Base-by-base conservation (phyloP, 192 early-diverging fungal genomes). In the Podila minutissima region DNA sequence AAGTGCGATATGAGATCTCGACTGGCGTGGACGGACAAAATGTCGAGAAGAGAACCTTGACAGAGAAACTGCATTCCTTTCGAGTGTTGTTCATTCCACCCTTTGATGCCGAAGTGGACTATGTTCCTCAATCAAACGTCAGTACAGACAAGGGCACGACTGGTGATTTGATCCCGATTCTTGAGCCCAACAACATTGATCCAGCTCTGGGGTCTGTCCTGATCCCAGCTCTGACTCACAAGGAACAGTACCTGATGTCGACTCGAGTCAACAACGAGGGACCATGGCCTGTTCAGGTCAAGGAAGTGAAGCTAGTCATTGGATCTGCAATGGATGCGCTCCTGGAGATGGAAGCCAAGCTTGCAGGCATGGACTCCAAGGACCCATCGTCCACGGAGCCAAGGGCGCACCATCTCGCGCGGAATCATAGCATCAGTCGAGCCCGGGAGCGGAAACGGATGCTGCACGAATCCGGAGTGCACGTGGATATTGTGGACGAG, bases 31-130 rank as follows among this genome's bases (percentile, higher is more conserved):
- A 78, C 55, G 51, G 84, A 53, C 59, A 82, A 41, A 59, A 82
- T 65, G 15, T 37, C 64, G 51, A 83, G 38, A 28, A 72, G 50
- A 50, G 49, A 66, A 61, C 64, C 5, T 85, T 81, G 73, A 87
- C 89, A 41, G 85, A 91, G 38, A 92, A 91, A 58, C 73, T 69
- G 41, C 89, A 92, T 61, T 75, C 84, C 6, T 71, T 89, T 33
- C 69, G 89, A 32, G 77, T 93, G 12, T 75, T 79, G 2, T 93
- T 91, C 74, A 77, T 86, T 31, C 63, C 70, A 1, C 87, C 90
- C 11, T 93, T 93, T 82, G 85, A 86, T 37, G 72, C 81, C 3
- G 62, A 74, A 6, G 91, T 88, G 61, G 75, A 83, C 46, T 68
- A 74, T 62, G 55, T 63, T 48, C 76, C 66, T 20, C 75, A 75